Percentiles rank a stretch among this genome's conserved stretches.
Evolutionary conservation across 2,329 filamentous ascomycete genomes (phyloP).

Genomic region (Monilinia fructicola): DNA sequence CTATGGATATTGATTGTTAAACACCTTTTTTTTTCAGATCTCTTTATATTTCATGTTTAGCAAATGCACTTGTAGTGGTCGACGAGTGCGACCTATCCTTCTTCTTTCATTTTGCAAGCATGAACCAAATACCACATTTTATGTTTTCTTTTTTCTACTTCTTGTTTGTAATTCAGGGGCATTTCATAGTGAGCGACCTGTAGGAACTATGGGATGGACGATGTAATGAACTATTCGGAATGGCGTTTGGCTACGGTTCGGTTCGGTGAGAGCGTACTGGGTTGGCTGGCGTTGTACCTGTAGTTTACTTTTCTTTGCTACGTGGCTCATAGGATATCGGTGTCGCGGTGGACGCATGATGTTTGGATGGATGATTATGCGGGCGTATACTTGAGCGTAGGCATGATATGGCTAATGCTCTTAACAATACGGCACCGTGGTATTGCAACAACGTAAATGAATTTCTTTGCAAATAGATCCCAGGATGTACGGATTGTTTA

Average conservation of each 20-base stretch:
- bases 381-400: neutral
- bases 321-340: constrained; percentile 15
- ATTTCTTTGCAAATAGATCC: neutral
- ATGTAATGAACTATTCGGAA: constrained; percentile 18
- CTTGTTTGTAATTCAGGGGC: constrained; percentile 24
- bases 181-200: constrained; percentile 13
- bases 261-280: constrained; percentile 25
- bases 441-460: neutral
- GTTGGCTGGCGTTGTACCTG: constrained; percentile 24
- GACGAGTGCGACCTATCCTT: constrained; percentile 26
- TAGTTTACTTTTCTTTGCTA: constrained; percentile 16
- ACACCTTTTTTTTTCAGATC: constrained; percentile 14
- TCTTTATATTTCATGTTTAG: neutral
- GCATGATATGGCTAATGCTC: constrained; percentile 7
- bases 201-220: constrained; percentile 26
- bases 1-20: constrained; percentile 58
- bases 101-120: neutral
- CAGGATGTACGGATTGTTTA: too few species aligned
- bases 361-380: constrained; percentile 12
- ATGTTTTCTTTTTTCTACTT: constrained; percentile 18
- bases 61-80: constrained; percentile 4
- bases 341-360: constrained; percentile 7
- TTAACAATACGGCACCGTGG: constrained; percentile 11
- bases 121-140: constrained; percentile 12
- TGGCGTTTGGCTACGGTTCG: constrained; percentile 23